Percentiles rank a stretch among this genome's conserved stretches.
Evolutionary conservation across 106 monocot genomes (phyloP).

Genomic region (Platanthera guangdongensis): DNA sequence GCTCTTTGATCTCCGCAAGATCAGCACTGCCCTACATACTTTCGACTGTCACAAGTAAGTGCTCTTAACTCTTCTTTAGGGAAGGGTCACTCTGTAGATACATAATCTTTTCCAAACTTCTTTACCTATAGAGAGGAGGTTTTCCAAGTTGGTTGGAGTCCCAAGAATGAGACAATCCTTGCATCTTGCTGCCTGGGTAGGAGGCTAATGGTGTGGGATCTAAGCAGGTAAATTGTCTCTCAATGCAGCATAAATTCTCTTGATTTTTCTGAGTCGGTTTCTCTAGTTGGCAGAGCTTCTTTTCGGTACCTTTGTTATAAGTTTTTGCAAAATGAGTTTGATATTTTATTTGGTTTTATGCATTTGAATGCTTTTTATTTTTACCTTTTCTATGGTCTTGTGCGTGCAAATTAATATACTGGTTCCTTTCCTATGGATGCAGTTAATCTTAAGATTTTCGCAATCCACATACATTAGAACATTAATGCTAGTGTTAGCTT

Average conservation of each 20-base stretch:
- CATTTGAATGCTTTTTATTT: neutral
- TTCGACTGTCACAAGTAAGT: constrained; percentile 89
- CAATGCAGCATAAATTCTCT: neutral
- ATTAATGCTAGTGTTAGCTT: too few relatives aligned
- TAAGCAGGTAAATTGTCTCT: constrained; percentile 68
- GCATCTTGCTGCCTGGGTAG: constrained; percentile 96
- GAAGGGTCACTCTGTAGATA: neutral
- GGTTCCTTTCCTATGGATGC: neutral
- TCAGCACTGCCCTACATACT: constrained; percentile 61
- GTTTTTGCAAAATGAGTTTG: neutral
- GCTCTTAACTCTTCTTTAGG: neutral
- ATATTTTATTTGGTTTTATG: neutral
- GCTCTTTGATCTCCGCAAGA: constrained; percentile 92
- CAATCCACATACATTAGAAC: too few relatives aligned
- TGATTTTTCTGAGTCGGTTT: neutral
- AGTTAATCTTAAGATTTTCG: neutral
- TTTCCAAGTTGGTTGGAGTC: constrained; percentile 98
- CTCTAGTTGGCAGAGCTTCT: neutral
- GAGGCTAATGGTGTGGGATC: constrained; percentile 99
- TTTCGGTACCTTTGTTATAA: neutral
- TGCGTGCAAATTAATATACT: neutral
- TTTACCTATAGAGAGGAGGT: constrained; percentile 71
- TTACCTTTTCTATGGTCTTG: neutral
- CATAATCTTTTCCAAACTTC: neutral
- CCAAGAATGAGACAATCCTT: constrained; percentile 93